Evolutionary conservation across 2,329 filamentous ascomycete genomes (phyloP), one percentile per base, ranked within the genome.

Genomic region (Fusarium verticillioides): DNA sequence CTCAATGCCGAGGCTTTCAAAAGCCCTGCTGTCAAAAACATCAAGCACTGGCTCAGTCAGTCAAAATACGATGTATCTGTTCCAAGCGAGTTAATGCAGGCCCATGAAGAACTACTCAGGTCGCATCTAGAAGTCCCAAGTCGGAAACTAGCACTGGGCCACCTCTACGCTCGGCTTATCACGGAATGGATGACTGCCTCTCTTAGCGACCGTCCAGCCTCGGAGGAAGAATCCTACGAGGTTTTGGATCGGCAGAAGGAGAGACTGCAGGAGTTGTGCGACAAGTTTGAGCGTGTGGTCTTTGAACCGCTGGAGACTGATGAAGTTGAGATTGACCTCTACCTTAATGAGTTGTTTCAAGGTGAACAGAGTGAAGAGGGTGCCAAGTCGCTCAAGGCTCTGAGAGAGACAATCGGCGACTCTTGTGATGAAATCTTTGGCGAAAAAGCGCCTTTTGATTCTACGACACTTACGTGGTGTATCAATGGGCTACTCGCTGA

Each of bases 51-150:
- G 58, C 23, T 61, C n/a, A 43, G 36, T 16, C 58, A 61, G 7
- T 61, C 36, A 4, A 61, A 57, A 28, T 61, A 61, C 3, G 58
- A 61, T 43, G 58, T 61, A 5, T 61, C 58, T 36, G 49, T 61
- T 18, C 58, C 58, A 2, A 30, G 6, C 8, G 37, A 57, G 4
- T 61, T 57, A 9, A 43, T 57, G 37, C 15, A 61, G 23, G 4
- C 30, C 9, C 49, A 61, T 13, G 37, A 61, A 36, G 58, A 61
- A 0, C 30, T 61, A 4, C 47, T 61, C 13, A 18, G 49, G 3
- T 61, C 58, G 15, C 30, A 61, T 3, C 28, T 60, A 2, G 49
- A 60, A 21, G 36, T 56, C 3, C 58, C 58, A 12, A 60, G 58
- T 16, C 58, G 58, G 8, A 60, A 60, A 56, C 47, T 60, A 16